A percentile compares a stretch with the other conserved stretches of the same genome.
phyloP scores from a whole-genome alignment of 768 basidiomycete genomes.

The Mrakia hoshinonis region DNA sequence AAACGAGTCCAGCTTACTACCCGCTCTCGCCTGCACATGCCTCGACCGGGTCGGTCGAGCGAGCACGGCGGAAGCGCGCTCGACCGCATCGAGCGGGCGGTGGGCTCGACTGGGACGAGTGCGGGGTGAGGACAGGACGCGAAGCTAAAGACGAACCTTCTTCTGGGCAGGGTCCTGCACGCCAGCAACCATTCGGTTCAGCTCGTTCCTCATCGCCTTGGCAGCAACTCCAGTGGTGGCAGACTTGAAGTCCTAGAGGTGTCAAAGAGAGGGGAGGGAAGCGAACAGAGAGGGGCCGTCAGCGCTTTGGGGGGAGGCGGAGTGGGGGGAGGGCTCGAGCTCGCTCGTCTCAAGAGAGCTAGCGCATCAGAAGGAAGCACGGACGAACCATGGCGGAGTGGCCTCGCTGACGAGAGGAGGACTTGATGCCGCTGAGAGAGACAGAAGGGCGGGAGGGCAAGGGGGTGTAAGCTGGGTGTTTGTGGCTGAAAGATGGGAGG shows the following conservation, averaged over 20 bases:
- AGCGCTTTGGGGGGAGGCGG: background rate
- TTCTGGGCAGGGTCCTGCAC: conserved; percentile 70
- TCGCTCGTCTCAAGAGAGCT: too few species aligned
- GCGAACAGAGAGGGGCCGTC: background rate
- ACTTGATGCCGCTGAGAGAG: conserved; percentile 29
- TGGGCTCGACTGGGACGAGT: background rate
- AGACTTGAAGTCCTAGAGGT: conserved; percentile 71
- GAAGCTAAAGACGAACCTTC: conserved; percentile 50
- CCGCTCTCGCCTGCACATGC: background rate
- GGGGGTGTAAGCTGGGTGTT: background rate
- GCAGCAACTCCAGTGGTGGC: conserved; percentile 87
- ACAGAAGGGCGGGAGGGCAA: background rate
- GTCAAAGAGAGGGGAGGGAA: background rate
- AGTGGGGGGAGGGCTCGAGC: background rate
- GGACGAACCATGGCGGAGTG: conserved; percentile 37
- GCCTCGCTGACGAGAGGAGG: conserved; percentile 34
- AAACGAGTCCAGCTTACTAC: background rate
- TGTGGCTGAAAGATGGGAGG: background rate
- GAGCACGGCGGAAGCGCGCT: too few species aligned
- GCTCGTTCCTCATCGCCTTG: conserved; percentile 97
- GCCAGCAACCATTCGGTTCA: conserved; percentile 80
- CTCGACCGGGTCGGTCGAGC: background rate
- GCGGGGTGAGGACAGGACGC: background rate
- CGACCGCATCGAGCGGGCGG: too few species aligned
- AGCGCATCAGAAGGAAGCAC: too few species aligned